phyloP scores from a whole-genome alignment of 2,329 filamentous ascomycete species.

The Ceratocystis variospora region DNA sequence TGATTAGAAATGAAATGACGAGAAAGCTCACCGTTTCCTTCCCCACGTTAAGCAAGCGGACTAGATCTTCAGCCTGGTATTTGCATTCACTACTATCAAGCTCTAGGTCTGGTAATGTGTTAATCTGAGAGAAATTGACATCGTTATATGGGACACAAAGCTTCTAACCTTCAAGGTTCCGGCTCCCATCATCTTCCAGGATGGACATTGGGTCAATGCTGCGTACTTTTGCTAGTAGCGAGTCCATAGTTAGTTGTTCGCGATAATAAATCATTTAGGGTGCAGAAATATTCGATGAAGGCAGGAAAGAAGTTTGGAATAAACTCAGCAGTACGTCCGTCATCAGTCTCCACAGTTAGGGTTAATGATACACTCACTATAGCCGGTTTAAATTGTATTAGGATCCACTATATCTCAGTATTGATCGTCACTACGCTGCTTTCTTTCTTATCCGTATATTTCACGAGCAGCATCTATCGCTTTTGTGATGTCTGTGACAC shows the following conservation, averaged over 20 bases:
- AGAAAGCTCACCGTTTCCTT: neutral
- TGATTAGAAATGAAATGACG: neutral
- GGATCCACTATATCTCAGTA: neutral
- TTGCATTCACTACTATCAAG: neutral
- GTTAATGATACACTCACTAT: neutral
- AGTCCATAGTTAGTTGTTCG: neutral
- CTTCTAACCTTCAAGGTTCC: neutral
- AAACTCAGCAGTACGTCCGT: neutral
- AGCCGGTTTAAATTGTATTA: neutral
- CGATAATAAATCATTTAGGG: neutral
- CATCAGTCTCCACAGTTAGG: neutral
- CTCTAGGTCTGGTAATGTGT: neutral
- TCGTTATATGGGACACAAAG: neutral
- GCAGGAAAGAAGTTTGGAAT: neutral
- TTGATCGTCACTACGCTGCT: neutral
- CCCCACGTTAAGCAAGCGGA: neutral
- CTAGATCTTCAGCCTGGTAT: neutral
- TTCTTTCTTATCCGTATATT: neutral
- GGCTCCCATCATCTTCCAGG: neutral
- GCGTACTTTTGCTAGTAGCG: neutral
- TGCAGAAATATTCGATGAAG: neutral
- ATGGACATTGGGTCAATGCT: neutral
- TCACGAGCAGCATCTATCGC: slow-evolving; percentile 41
- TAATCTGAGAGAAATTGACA: neutral
- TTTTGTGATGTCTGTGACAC: slow-evolving; percentile 41